Evolutionary conservation across 192 early-diverging fungal genomes (phyloP).

Genomic region (Oehlia diaphana): DNA sequence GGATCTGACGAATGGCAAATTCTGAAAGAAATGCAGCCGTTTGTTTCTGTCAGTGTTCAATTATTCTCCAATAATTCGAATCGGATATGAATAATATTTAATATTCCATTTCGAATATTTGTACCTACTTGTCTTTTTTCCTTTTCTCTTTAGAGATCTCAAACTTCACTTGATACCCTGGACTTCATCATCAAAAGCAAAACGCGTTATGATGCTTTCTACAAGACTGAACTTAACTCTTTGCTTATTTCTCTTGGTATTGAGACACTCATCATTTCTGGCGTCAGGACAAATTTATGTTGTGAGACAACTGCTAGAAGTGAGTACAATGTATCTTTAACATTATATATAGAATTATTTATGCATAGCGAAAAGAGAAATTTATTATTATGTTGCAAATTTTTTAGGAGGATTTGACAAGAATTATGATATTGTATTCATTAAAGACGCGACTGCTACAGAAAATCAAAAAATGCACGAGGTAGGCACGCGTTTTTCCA

Average conservation of each 20-base stretch:
- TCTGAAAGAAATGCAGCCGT: not conserved
- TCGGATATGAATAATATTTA: not conserved
- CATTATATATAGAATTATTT: no score
- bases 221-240: not conserved
- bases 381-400: not conserved
- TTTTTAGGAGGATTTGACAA: not conserved
- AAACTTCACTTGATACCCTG: not conserved
- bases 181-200: not conserved
- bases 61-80: not conserved
- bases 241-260: slow-evolving; percentile 5
- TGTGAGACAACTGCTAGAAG: not conserved
- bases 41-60: not conserved
- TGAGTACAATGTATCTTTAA: not conserved
- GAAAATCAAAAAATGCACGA: not conserved
- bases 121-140: not conserved
- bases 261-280: slow-evolving; percentile 1
- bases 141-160: not conserved
- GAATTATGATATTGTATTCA: not conserved
- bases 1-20: not conserved
- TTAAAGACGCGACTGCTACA: not conserved
- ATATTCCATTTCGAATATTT: not conserved
- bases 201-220: not conserved
- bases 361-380: no score
- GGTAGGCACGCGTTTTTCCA: not conserved
- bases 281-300: not conserved